Percentiles rank a stretch among this genome's conserved stretches.
Evolutionary conservation across 768 basidiomycete species (phyloP).

Genomic region (Flagelloscypha sp.): DNA sequence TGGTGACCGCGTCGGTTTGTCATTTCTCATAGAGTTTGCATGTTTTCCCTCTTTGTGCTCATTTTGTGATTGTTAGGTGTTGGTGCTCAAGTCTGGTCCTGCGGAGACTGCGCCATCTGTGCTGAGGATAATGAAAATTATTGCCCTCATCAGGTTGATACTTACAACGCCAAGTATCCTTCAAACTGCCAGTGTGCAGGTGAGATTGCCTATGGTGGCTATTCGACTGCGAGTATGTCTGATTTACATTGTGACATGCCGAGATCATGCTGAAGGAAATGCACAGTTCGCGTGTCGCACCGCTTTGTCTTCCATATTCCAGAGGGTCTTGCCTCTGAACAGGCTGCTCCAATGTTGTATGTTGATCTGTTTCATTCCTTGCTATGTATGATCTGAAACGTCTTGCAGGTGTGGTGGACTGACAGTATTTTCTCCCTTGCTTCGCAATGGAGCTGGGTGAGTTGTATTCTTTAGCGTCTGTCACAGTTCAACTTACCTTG

Average conservation of each 20-base stretch:
- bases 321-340: slow-evolving; percentile 36
- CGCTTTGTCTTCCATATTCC: slow-evolving; percentile 57
- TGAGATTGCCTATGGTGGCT: slow-evolving; percentile 37
- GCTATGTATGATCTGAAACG: no score
- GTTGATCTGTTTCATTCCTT: no score
- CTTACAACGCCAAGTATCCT: slow-evolving; percentile 35
- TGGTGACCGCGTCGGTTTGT: slow-evolving; percentile 48
- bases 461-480: no score
- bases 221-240: slow-evolving; percentile 37
- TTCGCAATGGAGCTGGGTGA: slow-evolving; percentile 36
- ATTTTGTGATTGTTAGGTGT: no score
- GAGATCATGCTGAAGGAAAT: no score
- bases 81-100: slow-evolving; percentile 44
- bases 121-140: slow-evolving; percentile 48
- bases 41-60: not conserved
- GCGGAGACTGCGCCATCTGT: slow-evolving; percentile 41
- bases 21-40: slow-evolving; percentile 9
- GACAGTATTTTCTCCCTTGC: slow-evolving; percentile 56
- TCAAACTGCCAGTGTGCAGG: no score
- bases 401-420: no score
- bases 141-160: slow-evolving; percentile 34
- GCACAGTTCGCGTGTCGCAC: slow-evolving; percentile 38
- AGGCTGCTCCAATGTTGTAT: slow-evolving; percentile 61
- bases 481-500: no score
- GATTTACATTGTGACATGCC: no score